These are phyloP conservation scores for Kwoniella mangroviensis DNA, from an alignment of 768 basidiomycete genomes.

Conservation along the genomic window DNA sequence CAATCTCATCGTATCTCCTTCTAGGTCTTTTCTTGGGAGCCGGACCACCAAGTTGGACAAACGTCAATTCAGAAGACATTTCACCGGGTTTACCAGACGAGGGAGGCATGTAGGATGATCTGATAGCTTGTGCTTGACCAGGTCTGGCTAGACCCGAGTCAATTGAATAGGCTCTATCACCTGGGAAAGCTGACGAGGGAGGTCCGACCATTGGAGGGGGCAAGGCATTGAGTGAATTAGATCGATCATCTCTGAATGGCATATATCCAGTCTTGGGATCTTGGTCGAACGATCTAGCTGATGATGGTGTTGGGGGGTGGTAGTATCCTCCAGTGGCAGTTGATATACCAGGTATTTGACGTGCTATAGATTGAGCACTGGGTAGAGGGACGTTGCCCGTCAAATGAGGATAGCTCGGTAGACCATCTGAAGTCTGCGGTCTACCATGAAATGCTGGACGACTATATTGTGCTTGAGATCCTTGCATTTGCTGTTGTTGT, in stretches of 20 bases:
- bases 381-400: conserved; percentile 29
- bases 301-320: conserved; percentile 16
- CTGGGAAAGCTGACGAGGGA: conserved; percentile 22
- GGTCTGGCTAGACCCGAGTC: conserved; percentile 37
- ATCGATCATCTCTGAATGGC: conserved; percentile 32
- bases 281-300: conserved; percentile 16
- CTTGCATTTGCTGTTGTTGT: conserved; percentile 28
- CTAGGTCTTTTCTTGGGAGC: conserved; percentile 59
- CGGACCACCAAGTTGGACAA: conserved; percentile 46
- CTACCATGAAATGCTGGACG: conserved; percentile 27
- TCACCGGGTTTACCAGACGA: conserved; percentile 17
- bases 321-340: conserved; percentile 3
- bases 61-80: conserved; percentile 23
- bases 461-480: conserved; percentile 4
- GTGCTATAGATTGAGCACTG: conserved; percentile 34
- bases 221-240: conserved; percentile 11
- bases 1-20: conserved; percentile 77
- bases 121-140: conserved; percentile 37
- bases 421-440: conserved; percentile 51
- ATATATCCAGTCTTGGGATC: conserved; percentile 16
- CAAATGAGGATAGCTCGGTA: conserved; percentile 39
- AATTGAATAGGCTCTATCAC: conserved; percentile 30
- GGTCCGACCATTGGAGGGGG: conserved; percentile 7
- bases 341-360: conserved; percentile 25
- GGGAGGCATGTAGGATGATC: conserved; percentile 22